These are phyloP conservation scores for sunflower (Helianthus annuus) DNA, from an alignment of 129 eudicot species.

Conservation along the genomic window HanXRQr2.0-SUNRISE NC_035434.2:115852677-115853176, in stretches of 20 bases:
- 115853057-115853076: not conserved
- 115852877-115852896: too few relatives aligned
- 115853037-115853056: conserved; percentile 26
- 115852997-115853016: conserved; percentile 37
- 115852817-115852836: too few relatives aligned
- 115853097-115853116: conserved; percentile 19
- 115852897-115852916: not conserved
- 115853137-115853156: conserved; percentile 38
- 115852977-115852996: conserved; percentile 24
- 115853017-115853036: conserved; percentile 37
- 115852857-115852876: too few relatives aligned
- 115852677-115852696: too few relatives aligned
- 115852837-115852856: too few relatives aligned
- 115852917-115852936: not conserved
- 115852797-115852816: too few relatives aligned
- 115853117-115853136: conserved; percentile 19
- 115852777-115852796: too few relatives aligned
- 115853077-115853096: conserved; percentile 22
- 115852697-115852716: too few relatives aligned
- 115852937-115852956: not conserved
- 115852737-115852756: too few relatives aligned
- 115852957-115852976: not conserved
- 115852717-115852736: too few relatives aligned
- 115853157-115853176: conserved; percentile 33
- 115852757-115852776: too few relatives aligned